These are phyloP conservation scores for Bathelium albidoporum DNA, from an alignment of 495 filamentous ascomycete species.

Conservation along the genomic window DNA sequence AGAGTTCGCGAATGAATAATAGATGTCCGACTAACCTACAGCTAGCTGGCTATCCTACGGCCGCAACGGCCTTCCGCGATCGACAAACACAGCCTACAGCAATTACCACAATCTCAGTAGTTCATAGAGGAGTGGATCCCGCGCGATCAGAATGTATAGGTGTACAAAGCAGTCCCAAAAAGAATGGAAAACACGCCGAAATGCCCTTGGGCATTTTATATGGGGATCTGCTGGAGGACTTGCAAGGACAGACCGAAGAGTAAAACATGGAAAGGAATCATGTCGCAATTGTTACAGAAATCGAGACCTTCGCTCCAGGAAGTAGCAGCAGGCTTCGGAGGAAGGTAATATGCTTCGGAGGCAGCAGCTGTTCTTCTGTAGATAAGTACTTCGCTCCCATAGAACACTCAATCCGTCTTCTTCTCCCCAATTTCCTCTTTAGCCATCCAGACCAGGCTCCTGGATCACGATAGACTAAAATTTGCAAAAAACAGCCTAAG, in stretches of 20 bases:
- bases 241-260: not conserved
- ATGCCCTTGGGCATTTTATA: no score
- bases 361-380: no score
- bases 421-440: no score
- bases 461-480: no score
- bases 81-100: not conserved
- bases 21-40: slow-evolving; percentile 47
- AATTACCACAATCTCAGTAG: not conserved
- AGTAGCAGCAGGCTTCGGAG: no score
- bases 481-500: not conserved
- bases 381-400: no score
- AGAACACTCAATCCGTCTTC: no score
- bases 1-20: slow-evolving; percentile 40
- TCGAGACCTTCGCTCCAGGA: no score
- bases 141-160: not conserved
- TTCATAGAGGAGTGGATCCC: not conserved
- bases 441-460: no score
- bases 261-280: not conserved
- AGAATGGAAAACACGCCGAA: not conserved
- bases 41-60: slow-evolving; percentile 43
- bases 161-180: not conserved
- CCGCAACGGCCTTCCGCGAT: not conserved
- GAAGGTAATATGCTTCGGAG: no score
- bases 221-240: not conserved
- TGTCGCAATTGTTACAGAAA: not conserved